phyloP scores from a whole-genome alignment of 1,284 basidiomycete genomes.

The Apiotrichum siamense region DNA sequence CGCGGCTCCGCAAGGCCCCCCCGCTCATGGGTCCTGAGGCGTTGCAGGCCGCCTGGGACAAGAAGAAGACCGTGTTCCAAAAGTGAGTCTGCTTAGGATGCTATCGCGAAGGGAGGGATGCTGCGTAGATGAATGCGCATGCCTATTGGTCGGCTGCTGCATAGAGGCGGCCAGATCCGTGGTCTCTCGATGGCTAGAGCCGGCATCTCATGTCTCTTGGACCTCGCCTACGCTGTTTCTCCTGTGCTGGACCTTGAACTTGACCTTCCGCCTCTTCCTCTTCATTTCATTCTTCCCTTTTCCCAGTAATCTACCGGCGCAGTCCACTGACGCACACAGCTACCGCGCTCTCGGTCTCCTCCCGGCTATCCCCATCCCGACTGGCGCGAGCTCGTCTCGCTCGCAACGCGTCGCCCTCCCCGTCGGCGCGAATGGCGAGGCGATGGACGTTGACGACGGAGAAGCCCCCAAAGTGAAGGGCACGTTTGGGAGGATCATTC shows the following conservation, averaged over 20 bases:
- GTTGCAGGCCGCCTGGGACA: constrained; percentile 82
- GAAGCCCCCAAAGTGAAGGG: constrained; percentile 53
- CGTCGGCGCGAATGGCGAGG: constrained; percentile 52
- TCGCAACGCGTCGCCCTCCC: constrained; percentile 39
- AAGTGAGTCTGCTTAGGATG: constrained; percentile 59
- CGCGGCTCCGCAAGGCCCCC: constrained; percentile 58
- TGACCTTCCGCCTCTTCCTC: too few species aligned
- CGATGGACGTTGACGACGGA: constrained; percentile 3
- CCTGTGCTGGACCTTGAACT: too few species aligned
- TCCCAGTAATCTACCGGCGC: too few species aligned
- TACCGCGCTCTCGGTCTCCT: constrained; percentile 46
- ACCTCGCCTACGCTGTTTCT: too few species aligned
- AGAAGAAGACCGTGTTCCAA: constrained; percentile 80
- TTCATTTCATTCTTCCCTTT: too few species aligned
- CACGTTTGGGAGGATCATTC: constrained; percentile 76
- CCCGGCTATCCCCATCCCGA: constrained; percentile 40
- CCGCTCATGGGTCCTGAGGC: constrained; percentile 76
- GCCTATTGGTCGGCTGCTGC: too few species aligned
- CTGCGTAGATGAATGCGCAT: too few species aligned
- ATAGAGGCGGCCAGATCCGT: too few species aligned
- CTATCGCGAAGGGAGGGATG: too few species aligned
- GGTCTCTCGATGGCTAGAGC: too few species aligned
- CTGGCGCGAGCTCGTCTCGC: constrained; percentile 21
- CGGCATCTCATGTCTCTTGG: too few species aligned
- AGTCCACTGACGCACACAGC: constrained; percentile 26